Evolutionary conservation across 139 green algal species (phyloP), one percentile per base, ranked within the genome.

Genomic region (Edaphochlamys debaryana): DNA sequence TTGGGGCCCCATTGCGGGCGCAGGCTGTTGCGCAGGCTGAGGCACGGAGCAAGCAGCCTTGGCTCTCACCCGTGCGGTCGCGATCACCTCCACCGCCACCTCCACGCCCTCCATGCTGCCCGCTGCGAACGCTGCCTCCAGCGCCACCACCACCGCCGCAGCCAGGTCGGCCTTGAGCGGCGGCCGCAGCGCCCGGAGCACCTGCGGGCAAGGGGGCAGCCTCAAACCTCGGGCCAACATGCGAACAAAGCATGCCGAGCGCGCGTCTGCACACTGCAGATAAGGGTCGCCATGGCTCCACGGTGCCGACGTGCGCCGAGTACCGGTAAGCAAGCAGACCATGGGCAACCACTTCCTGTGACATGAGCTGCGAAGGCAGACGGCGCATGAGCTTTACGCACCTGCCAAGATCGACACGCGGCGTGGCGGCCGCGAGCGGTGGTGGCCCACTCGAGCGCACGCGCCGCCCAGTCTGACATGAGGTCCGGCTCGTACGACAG

Each of bases 161-260:
- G 89, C 94, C 9, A 92, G 90, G 37, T 97, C 91, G 29, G 62
- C 89, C 23, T 66, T 94, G 7, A 95, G 79, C 29, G 72, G 69
- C 52, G 95, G 96, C 34, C 68, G 66, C 80, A 98, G 89, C 32
- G 94, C 92, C 2, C 96, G 91, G 71, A 95, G 96, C 48, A 91
- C 87, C 89, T 90, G 76, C 76, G 76, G 34, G 40, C 17, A 72
- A 32, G 27, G 32, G 68, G 58, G 40, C n/a, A n/a, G n/a, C n/a
- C n/a, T n/a, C n/a, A n/a, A n/a, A n/a, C n/a, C n/a, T n/a, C n/a
- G n/a, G n/a, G n/a, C n/a, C n/a, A n/a, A n/a, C n/a, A n/a, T n/a
- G n/a, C n/a, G n/a, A n/a, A n/a, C n/a, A n/a, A n/a, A n/a, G n/a
- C n/a, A n/a, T n/a, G n/a, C n/a, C n/a, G n/a, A n/a, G n/a, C n/a